Evolutionary conservation across 306 rosid genomes (phyloP).

Genomic region (Malus asiatica): DNA sequence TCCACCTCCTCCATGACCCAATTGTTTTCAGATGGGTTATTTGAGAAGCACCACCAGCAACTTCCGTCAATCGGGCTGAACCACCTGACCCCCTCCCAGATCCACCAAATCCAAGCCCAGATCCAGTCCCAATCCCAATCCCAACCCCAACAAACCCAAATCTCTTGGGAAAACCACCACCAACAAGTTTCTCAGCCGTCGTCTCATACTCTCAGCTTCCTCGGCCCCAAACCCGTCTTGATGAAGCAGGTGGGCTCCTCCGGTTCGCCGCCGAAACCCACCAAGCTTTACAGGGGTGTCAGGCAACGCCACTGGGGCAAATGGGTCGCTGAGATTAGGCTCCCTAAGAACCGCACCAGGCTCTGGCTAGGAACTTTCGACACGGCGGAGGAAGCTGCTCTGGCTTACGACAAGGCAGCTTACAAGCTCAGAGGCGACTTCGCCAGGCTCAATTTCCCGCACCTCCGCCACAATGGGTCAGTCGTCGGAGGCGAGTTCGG

Average conservation of each 20-base stretch:
- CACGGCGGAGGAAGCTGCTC: constrained; percentile 95
- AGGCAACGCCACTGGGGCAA: constrained; percentile 98
- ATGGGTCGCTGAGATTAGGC: constrained; percentile 98
- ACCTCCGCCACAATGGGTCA: constrained; percentile 61
- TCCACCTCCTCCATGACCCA: constrained; percentile 35
- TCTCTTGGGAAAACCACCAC: constrained; percentile 9
- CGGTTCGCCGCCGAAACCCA: constrained; percentile 53
- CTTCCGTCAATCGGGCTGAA: constrained; percentile 51
- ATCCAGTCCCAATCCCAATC: constrained; percentile 37
- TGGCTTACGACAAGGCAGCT: constrained; percentile 94
- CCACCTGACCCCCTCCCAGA: constrained; percentile 55
- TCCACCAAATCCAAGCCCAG: constrained; percentile 68
- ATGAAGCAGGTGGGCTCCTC: constrained; percentile 51
- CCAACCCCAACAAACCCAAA: neutral
- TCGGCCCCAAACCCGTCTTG: constrained; percentile 47
- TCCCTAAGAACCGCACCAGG: constrained; percentile 85
- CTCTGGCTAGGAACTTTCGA: constrained; percentile 98
- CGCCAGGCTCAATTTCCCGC: constrained; percentile 86
- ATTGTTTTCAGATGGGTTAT: constrained; percentile 35
- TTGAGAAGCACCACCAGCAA: constrained; percentile 21
- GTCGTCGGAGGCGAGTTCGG: constrained; percentile 55
- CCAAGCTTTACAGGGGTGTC: constrained; percentile 90
- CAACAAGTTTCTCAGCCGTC: neutral
- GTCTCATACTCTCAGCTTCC: constrained; percentile 24
- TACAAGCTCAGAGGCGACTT: constrained; percentile 93